Evolutionary conservation across 1,284 basidiomycete genomes (phyloP), one percentile per base, ranked within the genome.

Genomic region (Leccinum angustisporum): DNA sequence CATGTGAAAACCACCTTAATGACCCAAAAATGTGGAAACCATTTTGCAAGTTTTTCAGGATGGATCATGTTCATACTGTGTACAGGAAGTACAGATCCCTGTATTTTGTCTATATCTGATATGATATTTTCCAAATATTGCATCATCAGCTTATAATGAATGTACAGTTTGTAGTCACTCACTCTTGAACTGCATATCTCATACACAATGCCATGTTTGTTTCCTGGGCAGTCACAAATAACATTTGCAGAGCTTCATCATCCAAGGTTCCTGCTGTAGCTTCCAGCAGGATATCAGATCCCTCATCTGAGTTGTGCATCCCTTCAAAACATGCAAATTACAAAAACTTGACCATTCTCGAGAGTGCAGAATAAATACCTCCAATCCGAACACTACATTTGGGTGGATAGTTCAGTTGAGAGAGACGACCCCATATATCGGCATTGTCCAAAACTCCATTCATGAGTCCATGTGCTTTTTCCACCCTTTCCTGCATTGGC

Each of bases 401-500:
- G n/a, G 38, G 38, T 1, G 38, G 0, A 40, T 40, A 1, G 0
- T 36, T 3, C 6, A 14, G 1, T 40, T n/a, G 0, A n/a, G 8
- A 40, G 38, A 40, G 38, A 40, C 38, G 38, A n/a, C 38, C 38
- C 38, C 8, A 9, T 40, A 40, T 1, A 40, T 40, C 5, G 0
- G 16, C 38, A 8, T 9, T 3, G 0, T n/a, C 4, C 5, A 40
- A n/a, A 40, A 40, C 0, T 5, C 8, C 2, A 5, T 40, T 16
- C 0, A 5, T 1, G 38, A 40, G 38, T 0, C 0, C 9, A 9
- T n/a, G 38, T 9, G 38, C 38, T 0, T 38, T 38, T 38, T 14
- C 36, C 0, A 3, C 0, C 14, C 6, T 38, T 0, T 38, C 36
- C 14, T 38, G 0, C 0, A 7, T 0, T 38, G 36, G 14, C 36